Percentiles rank a stretch among this genome's conserved stretches.
phyloP scores from a whole-genome alignment of 2,329 filamentous ascomycete genomes.

The Neofusicoccum parvum region DNA sequence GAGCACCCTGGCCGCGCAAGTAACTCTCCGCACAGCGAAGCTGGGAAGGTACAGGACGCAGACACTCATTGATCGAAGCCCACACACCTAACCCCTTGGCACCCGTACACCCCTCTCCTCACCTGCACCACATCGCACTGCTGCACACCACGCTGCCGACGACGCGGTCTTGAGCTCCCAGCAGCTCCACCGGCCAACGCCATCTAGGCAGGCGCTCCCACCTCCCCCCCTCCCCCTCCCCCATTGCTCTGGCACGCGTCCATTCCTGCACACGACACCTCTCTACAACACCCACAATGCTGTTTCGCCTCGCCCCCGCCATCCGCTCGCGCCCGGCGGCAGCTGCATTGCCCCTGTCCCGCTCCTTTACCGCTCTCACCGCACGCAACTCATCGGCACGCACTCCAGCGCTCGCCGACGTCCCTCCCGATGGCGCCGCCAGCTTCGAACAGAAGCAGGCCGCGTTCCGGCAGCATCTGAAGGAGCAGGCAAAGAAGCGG shows the following conservation, averaged over 20 bases:
- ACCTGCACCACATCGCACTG: slow-evolving; percentile 9
- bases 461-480: slow-evolving; percentile 80
- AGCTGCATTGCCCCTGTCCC: slow-evolving; percentile 2
- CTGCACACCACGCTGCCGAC: neutral
- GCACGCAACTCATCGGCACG: slow-evolving; percentile 7
- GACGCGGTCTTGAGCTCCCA: slow-evolving; percentile 19
- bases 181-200: slow-evolving; percentile 20
- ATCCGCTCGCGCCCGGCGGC: slow-evolving; percentile 2
- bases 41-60: slow-evolving; percentile 19
- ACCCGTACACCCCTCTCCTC: slow-evolving; percentile 16
- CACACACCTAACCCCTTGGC: slow-evolving; percentile 8
- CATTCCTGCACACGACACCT: slow-evolving; percentile 11
- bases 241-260: slow-evolving; percentile 6
- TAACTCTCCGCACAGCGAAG: slow-evolving; percentile 12
- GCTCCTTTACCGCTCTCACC: slow-evolving; percentile 21
- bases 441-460: slow-evolving; percentile 83
- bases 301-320: slow-evolving; percentile 17
- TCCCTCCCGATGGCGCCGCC: slow-evolving; percentile 71
- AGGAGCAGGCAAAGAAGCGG: slow-evolving; percentile 73
- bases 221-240: neutral
- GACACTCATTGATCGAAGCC: slow-evolving; percentile 14
- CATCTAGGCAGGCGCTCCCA: slow-evolving; percentile 11
- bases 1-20: slow-evolving; percentile 1
- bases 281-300: slow-evolving; percentile 14
- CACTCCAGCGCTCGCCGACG: slow-evolving; percentile 78